Evolutionary conservation across 257 asterid species (phyloP).

Genomic region (Petrea volubilis): DNA sequence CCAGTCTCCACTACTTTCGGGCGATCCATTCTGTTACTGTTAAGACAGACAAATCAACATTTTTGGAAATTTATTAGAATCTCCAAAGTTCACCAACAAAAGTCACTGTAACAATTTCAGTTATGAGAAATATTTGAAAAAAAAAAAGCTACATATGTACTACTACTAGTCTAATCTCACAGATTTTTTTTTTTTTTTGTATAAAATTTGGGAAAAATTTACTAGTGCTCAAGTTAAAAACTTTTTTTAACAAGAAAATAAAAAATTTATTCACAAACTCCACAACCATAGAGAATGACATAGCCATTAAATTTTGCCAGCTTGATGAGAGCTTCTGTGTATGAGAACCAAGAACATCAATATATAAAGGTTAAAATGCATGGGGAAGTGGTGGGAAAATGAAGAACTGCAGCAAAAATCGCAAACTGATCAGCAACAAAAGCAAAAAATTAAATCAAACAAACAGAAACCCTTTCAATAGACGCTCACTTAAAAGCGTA

Average conservation of each 20-base stretch:
- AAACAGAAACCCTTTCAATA: neutral
- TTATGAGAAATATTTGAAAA: neutral
- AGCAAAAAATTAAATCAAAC: neutral
- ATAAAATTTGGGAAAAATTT: too few species aligned
- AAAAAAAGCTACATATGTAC: neutral
- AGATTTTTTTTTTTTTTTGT: too few species aligned
- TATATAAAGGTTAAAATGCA: neutral
- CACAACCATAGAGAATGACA: too few species aligned
- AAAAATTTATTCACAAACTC: too few species aligned
- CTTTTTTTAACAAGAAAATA: too few species aligned
- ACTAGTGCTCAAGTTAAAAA: too few species aligned
- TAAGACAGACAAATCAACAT: neutral
- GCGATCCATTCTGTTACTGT: neutral
- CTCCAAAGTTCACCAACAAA: neutral
- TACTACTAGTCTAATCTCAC: neutral
- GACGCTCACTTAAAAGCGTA: neutral
- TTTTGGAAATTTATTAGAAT: neutral
- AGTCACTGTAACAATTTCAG: too few species aligned
- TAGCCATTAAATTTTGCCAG: too few species aligned
- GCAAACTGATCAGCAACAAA: neutral
- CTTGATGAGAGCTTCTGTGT: too few species aligned
- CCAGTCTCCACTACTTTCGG: constrained; percentile 28
- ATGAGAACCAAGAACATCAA: too few species aligned
- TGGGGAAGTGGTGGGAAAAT: neutral
- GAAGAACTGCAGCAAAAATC: neutral